phyloP scores from a whole-genome alignment of 2,329 filamentous ascomycete genomes.

The Colletotrichum simmondsii region DNA sequence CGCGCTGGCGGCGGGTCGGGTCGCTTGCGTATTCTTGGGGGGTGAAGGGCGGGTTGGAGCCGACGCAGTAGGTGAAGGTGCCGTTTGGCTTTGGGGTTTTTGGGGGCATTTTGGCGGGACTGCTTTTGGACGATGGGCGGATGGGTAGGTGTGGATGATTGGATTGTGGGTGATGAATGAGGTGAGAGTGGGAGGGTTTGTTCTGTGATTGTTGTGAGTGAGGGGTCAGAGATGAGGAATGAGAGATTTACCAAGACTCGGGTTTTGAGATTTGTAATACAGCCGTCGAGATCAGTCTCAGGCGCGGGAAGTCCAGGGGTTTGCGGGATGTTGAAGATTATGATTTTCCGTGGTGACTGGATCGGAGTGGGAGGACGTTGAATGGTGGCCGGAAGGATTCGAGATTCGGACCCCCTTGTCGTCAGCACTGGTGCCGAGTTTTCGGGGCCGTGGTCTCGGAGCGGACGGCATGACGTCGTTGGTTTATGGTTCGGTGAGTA shows the following conservation, averaged over 20 bases:
- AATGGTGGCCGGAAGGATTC: not conserved
- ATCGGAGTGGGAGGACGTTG: not conserved
- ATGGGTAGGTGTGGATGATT: not conserved
- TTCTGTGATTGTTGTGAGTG: not conserved
- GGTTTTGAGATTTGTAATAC: not conserved
- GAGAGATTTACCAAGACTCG: not conserved
- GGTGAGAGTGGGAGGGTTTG: not conserved
- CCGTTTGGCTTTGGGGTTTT: slow-evolving; percentile 21
- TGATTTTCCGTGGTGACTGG: not conserved
- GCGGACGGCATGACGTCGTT: slow-evolving; percentile 33
- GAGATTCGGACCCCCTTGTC: slow-evolving; percentile 11
- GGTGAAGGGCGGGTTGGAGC: slow-evolving; percentile 52
- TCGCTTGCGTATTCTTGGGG: slow-evolving; percentile 53
- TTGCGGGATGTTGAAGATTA: not conserved
- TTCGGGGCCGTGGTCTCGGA: slow-evolving; percentile 32
- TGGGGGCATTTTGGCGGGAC: not conserved
- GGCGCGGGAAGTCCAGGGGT: too few relatives aligned
- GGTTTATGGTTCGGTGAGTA: not conserved
- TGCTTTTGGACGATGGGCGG: too few relatives aligned
- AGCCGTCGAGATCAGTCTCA: not conserved
- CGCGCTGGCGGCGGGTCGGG: slow-evolving; percentile 48
- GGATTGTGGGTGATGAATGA: not conserved
- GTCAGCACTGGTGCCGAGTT: slow-evolving; percentile 10
- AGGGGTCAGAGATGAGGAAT: not conserved
- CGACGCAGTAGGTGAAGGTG: slow-evolving; percentile 54